phyloP scores from a whole-genome alignment of 2,329 filamentous ascomycete genomes.

The Chaetomiaceae sp. region DNA sequence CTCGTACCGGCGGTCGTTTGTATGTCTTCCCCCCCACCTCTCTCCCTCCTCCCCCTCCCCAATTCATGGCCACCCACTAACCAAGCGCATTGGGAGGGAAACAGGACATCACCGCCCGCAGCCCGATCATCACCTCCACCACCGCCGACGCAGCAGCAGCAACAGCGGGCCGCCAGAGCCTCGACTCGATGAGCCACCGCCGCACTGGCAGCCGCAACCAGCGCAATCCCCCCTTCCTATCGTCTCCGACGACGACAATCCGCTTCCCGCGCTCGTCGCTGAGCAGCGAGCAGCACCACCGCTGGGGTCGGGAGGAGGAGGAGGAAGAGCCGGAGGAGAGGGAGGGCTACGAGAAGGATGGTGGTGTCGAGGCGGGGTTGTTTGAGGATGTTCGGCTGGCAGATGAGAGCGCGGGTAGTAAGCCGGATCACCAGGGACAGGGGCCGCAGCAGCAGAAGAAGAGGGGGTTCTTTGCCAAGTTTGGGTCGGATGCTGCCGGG shows the following conservation, averaged over 20 bases:
- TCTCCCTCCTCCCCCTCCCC: background rate
- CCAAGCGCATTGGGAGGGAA: background rate
- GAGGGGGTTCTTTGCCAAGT: slow-evolving; percentile 73
- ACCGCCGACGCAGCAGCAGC: too few relatives aligned
- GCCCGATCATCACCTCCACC: slow-evolving; percentile 58
- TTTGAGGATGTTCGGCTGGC: slow-evolving; percentile 89
- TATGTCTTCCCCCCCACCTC: slow-evolving; percentile 45
- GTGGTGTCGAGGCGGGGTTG: slow-evolving; percentile 26
- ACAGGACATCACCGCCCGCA: slow-evolving; percentile 86
- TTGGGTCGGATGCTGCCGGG: slow-evolving; percentile 53
- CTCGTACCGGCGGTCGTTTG: slow-evolving; percentile 92
- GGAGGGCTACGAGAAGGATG: background rate
- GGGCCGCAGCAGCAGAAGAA: slow-evolving; percentile 52
- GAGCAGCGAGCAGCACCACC: slow-evolving; percentile 39
- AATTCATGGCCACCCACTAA: too few relatives aligned
- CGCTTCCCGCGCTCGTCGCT: slow-evolving; percentile 52
- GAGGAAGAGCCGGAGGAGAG: slow-evolving; percentile 65
- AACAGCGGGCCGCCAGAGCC: slow-evolving; percentile 70
- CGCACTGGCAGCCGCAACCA: too few relatives aligned
- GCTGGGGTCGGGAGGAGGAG: slow-evolving; percentile 25
- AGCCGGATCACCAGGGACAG: slow-evolving; percentile 32
- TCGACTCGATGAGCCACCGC: slow-evolving; percentile 61
- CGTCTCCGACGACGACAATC: too few relatives aligned
- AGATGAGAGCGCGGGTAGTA: slow-evolving; percentile 52
- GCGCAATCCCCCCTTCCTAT: background rate